These are phyloP conservation scores for Nemophila menziesii DNA, from an alignment of 257 asterid species.

Conservation along the genomic window DNA sequence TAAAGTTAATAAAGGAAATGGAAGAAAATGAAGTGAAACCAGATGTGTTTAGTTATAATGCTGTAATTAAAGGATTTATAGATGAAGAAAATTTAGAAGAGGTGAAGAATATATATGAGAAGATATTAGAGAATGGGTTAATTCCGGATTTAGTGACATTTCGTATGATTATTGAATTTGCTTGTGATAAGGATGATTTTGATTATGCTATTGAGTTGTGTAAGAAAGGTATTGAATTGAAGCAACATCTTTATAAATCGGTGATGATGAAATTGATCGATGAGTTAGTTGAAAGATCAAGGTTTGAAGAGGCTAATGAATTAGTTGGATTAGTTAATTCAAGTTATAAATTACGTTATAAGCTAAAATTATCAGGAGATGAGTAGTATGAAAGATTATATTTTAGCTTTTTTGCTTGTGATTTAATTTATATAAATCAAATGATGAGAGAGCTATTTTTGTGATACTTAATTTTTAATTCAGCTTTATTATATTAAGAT, in stretches of 20 bases:
- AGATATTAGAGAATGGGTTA: conserved; percentile 18
- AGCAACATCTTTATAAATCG: conserved; percentile 6
- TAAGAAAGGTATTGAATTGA: conserved; percentile 14
- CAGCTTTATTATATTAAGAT: too few species aligned
- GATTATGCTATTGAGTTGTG: conserved; percentile 33
- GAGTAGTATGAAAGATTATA: too few species aligned
- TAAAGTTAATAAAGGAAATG: conserved; percentile 23
- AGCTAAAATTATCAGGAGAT: too few species aligned
- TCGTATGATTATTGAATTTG: conserved; percentile 20
- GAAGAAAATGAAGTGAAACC: conserved; percentile 24
- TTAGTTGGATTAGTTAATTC: conserved; percentile 18
- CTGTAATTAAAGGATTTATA: conserved; percentile 27
- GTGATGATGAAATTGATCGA: conserved; percentile 20
- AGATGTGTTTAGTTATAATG: conserved; percentile 24
- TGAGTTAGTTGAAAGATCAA: conserved; percentile 20
- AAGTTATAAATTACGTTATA: background rate
- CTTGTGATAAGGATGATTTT: conserved; percentile 20
- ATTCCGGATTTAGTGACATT: conserved; percentile 23
- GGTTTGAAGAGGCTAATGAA: conserved; percentile 21
- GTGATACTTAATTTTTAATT: too few species aligned
- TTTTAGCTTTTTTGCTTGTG: too few species aligned
- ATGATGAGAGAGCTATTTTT: too few species aligned
- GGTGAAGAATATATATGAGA: conserved; percentile 27
- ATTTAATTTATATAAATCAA: too few species aligned
- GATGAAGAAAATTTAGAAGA: conserved; percentile 24